Evolutionary conservation across 306 rosid species (phyloP), one percentile per base, ranked within the genome.

Genomic region (Citrullus colocynthis): DNA sequence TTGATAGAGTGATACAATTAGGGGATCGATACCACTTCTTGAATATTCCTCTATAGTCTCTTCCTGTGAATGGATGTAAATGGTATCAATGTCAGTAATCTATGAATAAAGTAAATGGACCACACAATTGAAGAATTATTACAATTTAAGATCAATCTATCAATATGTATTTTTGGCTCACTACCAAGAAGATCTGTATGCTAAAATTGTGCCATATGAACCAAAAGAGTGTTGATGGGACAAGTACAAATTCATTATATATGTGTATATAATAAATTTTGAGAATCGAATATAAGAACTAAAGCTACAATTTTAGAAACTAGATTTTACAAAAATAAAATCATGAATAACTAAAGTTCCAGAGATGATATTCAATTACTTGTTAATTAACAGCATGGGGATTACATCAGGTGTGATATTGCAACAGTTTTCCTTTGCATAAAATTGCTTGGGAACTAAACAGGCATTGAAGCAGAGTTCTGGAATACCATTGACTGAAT

Each of bases 1-100:
- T 85, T 95, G 97, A 85, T 92, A 95, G 56, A 95, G 90, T 78
- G 99, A 95, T 37, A 89, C 81, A 0, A 91, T 88, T 32, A 90
- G 96, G 9, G 92, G 96, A 83, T 90, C 92, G 54, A 52, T 39
- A 18, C 92, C 88, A 72, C 65, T 80, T 11, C 79, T 77, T 28
- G 81, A 78, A 85, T 84, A 87, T 71, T 90, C 97, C 74, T 92
- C 97, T 66, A 89, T 88, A 17, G 89, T 90, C 61, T 89, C 99
- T 85, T 95, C 99, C 98, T 95, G 89, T 61, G 60, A 63, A 13
- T 20, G 14, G 49, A 59, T 78, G 62, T 78, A 79, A 71, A 7
- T 36, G 63, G 54, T 55, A 4, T 63, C 51, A 73, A 34, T 41
- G 63, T 20, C 14, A 52, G 49, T 70, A 20, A 60, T 6, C 12